These are phyloP conservation scores for Penicillium digitatum DNA, from an alignment of 2,329 filamentous ascomycete genomes.

Conservation along the genomic window DNA sequence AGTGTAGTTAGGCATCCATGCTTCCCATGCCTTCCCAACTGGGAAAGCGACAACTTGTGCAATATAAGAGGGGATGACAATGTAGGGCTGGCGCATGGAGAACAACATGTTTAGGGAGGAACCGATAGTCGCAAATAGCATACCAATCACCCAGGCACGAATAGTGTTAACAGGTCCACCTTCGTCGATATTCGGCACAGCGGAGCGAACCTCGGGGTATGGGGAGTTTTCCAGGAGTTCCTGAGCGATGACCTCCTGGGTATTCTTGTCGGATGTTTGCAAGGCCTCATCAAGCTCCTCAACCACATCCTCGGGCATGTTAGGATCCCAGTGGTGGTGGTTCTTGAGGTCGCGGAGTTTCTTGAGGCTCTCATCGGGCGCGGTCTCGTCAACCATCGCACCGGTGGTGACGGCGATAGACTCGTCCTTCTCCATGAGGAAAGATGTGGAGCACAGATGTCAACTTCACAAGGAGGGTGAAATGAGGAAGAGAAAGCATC, in stretches of 20 bases:
- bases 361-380: slow-evolving; percentile 23
- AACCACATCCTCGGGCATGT: slow-evolving; percentile 60
- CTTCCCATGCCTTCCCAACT: slow-evolving; percentile 40
- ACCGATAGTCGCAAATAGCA: slow-evolving; percentile 60
- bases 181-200: slow-evolving; percentile 62
- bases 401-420: slow-evolving; percentile 22
- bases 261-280: slow-evolving; percentile 52
- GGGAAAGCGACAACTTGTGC: slow-evolving; percentile 62
- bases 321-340: slow-evolving; percentile 61
- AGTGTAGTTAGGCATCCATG: slow-evolving; percentile 35
- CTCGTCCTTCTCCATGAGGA: slow-evolving; percentile 21
- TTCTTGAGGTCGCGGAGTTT: slow-evolving; percentile 55
- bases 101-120: slow-evolving; percentile 61
- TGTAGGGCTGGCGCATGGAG: slow-evolving; percentile 54
- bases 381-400: slow-evolving; percentile 20
- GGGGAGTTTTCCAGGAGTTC: slow-evolving; percentile 63
- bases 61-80: slow-evolving; percentile 59
- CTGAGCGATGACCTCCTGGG: slow-evolving; percentile 56
- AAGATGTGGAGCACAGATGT: not conserved
- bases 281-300: slow-evolving; percentile 59
- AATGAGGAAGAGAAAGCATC: not conserved
- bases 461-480: not conserved
- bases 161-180: slow-evolving; percentile 63
- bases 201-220: slow-evolving; percentile 63
- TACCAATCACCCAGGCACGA: slow-evolving; percentile 60